Evolutionary conservation across 2,329 filamentous ascomycete species (phyloP).

Genomic region (Neofusicoccum umdonicola): DNA sequence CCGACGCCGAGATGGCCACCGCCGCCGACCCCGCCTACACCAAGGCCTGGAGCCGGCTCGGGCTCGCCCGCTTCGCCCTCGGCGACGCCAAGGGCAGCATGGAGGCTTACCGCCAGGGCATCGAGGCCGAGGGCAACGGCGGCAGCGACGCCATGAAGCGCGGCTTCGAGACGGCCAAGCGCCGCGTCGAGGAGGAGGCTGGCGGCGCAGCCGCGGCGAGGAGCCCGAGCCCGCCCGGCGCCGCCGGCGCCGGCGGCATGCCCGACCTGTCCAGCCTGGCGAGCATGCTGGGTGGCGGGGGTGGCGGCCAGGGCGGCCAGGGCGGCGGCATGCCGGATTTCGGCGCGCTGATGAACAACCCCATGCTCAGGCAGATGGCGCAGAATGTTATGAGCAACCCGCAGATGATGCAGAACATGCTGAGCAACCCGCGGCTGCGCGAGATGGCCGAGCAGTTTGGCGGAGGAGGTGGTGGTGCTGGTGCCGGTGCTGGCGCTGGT

Average conservation of each 20-base stretch:
- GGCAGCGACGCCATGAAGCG: constrained; percentile 97
- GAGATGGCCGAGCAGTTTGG: constrained; percentile 83
- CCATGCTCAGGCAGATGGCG: constrained; percentile 97
- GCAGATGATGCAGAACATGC: constrained; percentile 83
- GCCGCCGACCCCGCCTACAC: constrained; percentile 88
- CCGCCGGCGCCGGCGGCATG: constrained; percentile 41
- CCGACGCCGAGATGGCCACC: constrained; percentile 89
- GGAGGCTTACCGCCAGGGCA: constrained; percentile 91
- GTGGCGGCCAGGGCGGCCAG: constrained; percentile 56
- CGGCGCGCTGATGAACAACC: constrained; percentile 86
- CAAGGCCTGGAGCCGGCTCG: constrained; percentile 93
- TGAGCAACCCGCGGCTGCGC: constrained; percentile 86
- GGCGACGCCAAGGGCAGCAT: constrained; percentile 88
- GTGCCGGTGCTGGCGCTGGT: constrained; percentile 30
- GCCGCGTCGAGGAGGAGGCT: constrained; percentile 78
- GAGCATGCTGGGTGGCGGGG: constrained; percentile 53
- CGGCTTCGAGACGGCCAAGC: constrained; percentile 90
- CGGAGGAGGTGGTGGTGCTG: constrained; percentile 43
- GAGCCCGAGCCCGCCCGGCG: constrained; percentile 28
- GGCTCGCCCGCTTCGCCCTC: constrained; percentile 85
- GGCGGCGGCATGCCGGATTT: constrained; percentile 85
- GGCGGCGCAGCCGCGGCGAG: constrained; percentile 28
- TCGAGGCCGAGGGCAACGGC: constrained; percentile 89
- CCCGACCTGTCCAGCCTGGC: constrained; percentile 42
- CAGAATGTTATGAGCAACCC: constrained; percentile 98